Base-by-base conservation (phyloP, 495 filamentous ascomycete genomes). In the Rusavskia elegans region DNA sequence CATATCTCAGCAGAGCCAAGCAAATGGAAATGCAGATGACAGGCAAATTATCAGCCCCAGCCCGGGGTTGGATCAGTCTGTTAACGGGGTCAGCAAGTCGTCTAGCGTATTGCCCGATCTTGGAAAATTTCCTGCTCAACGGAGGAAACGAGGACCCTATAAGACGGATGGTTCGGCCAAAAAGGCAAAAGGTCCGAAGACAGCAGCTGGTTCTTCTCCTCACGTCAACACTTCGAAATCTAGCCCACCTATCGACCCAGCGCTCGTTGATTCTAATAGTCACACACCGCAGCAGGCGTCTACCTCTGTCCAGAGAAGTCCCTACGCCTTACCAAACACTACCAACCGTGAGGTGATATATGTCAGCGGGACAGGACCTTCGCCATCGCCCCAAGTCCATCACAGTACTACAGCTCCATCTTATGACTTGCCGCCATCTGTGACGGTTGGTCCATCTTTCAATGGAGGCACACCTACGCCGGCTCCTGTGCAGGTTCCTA, bases 71-170 rank as follows among this genome's bases (percentile, higher is more conserved):
- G 32, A 10, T 35, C 9, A 35, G 32, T 35, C 32, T 35, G 32
- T 14, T 10, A 35, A 10, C 10, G 13, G 7, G 10, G 32, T 10
- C 32, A 35, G 32, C 32, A 10, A 42, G n/a, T 9, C 55, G 23
- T 29, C 48, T 23, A 27, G 42, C 29, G 46, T 23, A 11, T 45
- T 52, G n/a, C 49, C 59, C 11, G 61, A 61, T 52, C 57, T 61
- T 9, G 61, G 59, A 16, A 51, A 55, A 36, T 62, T 62, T 25
- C 63, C 63, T n/a, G 59, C 57, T 7, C 53, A 55, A 48, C 29
- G 61, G 27, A 51, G 54, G 19, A 48, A 39, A 37, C 57, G 59
- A 50, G 53, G 53, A 17, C 32, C 32, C 32, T 45, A 38, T 27
- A 51, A 52, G 2, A 41, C 14, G 2, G 42, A 40, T n/a, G 38